Conservation (phyloP, 73 alveolate species). For the Paraurostyla sp. region DNA sequence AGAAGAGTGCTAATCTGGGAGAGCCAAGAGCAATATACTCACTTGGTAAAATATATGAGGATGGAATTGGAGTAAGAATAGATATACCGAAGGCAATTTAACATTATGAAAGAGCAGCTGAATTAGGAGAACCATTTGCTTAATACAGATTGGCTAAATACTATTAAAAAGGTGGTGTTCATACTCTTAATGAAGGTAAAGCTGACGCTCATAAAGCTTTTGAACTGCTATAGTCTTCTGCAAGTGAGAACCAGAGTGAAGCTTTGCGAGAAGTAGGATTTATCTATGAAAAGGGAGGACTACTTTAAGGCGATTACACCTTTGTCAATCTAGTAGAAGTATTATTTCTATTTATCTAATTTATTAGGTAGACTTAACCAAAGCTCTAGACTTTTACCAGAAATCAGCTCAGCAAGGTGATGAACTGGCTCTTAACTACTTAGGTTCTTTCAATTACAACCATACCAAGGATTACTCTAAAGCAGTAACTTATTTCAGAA, state of each 20-base stretch:
- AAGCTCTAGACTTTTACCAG: conserved; percentile 28
- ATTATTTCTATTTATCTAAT: too few species aligned
- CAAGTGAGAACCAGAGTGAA: conserved; percentile 1
- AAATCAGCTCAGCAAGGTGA: conserved; percentile 22
- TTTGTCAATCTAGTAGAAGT: neutral
- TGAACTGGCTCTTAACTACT: conserved; percentile 43
- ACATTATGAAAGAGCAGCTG: conserved; percentile 23
- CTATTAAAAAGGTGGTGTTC: conserved; percentile 26
- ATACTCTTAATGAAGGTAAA: conserved; percentile 25
- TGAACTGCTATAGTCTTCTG: neutral
- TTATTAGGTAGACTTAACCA: neutral
- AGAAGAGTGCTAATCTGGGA: conserved; percentile 56
- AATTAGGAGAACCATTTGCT: conserved; percentile 46
- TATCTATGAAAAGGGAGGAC: conserved; percentile 47
- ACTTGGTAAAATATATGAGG: conserved; percentile 17
- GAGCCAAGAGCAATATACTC: conserved; percentile 49
- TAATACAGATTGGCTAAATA: conserved; percentile 30
- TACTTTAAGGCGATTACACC: conserved; percentile 22
- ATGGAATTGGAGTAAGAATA: conserved; percentile 27
- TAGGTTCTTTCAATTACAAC: conserved; percentile 25
- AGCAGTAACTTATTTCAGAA: conserved; percentile 19
- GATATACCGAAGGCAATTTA: conserved; percentile 19
- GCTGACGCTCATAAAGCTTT: conserved; percentile 30
- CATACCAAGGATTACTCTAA: conserved; percentile 1
- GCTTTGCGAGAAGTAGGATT: conserved; percentile 50